Evolutionary conservation across 1,284 basidiomycete species (phyloP), one percentile per base, ranked within the genome.

Genomic region (Exobasidium rhododendri): DNA sequence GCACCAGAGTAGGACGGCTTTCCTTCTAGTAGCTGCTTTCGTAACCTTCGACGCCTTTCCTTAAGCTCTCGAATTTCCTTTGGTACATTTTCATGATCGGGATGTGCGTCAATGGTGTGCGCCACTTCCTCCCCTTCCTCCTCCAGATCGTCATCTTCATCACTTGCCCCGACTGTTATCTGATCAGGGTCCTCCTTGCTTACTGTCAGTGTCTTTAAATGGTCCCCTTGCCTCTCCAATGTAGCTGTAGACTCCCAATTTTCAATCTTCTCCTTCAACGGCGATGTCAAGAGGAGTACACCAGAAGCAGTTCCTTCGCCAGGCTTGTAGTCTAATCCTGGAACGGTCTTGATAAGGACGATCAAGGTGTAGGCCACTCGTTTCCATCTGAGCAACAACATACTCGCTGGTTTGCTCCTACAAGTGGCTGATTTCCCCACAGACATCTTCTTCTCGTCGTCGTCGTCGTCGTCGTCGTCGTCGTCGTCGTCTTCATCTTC

Each of bases 351-450:
- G 2, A 86, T 85, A 60, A 97, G 82, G 52, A 86, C 86, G 4
- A 89, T 85, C 0, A 86, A 88, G 29, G 87, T 85, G 63, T 91
- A 87, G 0, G 86, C 84, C 17, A 92, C 83, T 35, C 94, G 84
- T 56, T 86, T 85, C 87, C 90, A 94, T 17, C 91, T 76, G 59
- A 81, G 44, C 4, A 1, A 24, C 17, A 6, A 29, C 81, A 1
- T 73, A 74, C 14, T 81, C 89, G 68, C 87, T 7, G 35, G 35
- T 86, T 71, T 92, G 90, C 58, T 91, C 90, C 54, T 14, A 3
- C 14, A 45, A 3, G 56, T 26, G 11, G 22, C 13, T 17, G 32
- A 22, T 2, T 14, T 14, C 3, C 26, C 56, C 4, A 3, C 84
- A 85, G 43, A 85, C 74, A 51, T 13, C 77, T 77, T 31, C 80